Evolutionary conservation across 2,329 filamentous ascomycete species (phyloP), one percentile per base, ranked within the genome.

Genomic region (Aspergillus latus): DNA sequence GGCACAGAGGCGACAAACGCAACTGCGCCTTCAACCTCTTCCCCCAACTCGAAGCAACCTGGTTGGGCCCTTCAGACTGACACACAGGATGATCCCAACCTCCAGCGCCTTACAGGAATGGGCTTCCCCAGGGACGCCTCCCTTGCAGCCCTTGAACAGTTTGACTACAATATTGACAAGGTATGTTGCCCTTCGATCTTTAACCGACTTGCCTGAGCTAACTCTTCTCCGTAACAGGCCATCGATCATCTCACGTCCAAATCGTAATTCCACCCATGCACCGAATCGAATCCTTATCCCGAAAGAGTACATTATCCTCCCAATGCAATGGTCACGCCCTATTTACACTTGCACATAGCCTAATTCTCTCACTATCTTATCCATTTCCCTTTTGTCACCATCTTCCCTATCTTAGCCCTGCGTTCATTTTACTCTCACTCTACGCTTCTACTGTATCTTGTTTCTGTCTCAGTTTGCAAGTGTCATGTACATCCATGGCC

Each of bases 121-220:
- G 93, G 93, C 0, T 97, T 95, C 70, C 76, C 85, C 4, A 82
- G 93, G 30, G 78, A 80, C 6, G 86, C 90, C 49, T 89, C 91
- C 13, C 77, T 97, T 36, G 80, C 81, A 49, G 93, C 94, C 26
- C 77, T 97, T 70, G 93, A 97, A 79, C 92, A 93, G 73, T 96
- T 89, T 72, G 92, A 97, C 76, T 97, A 97, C 76, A 94, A 97
- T 73, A 82, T 97, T 71, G 92, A 96, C 75, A 91, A 90, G 84
- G 93, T 96, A 77, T 77, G 86, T 79, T 21, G 21, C 21, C 21
- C 21, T 21, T 21, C 8, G 34, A 36, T 42, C n/a, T 42, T 16
- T 16, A 42, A 21, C 16, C 16, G 26, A 15, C 13, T 16, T 2
- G 28, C 30, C 28, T 16, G 13, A 4, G 15, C 51, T 39, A 48